Evolutionary conservation across 768 basidiomycete species (phyloP).

Genomic region (Boletus rubroflammeus): DNA sequence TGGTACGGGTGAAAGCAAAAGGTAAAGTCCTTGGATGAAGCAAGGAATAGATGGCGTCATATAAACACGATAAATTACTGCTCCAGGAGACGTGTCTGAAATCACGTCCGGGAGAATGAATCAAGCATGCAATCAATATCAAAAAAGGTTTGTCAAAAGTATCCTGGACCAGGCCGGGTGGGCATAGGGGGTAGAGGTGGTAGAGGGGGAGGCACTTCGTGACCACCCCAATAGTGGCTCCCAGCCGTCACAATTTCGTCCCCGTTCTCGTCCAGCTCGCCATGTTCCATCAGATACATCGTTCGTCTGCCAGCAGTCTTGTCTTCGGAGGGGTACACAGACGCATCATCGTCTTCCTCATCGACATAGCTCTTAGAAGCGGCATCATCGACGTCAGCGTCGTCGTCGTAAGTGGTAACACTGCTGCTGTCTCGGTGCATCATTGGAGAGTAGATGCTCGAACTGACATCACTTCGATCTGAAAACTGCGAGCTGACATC

Average conservation of each 20-base stretch:
- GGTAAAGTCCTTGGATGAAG: not conserved
- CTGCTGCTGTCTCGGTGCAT: slow-evolving; percentile 19
- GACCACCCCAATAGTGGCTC: slow-evolving; percentile 20
- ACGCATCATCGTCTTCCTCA: slow-evolving; percentile 29
- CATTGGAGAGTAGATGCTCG: slow-evolving; percentile 15
- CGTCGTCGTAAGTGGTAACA: slow-evolving; percentile 19
- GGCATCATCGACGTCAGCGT: slow-evolving; percentile 18
- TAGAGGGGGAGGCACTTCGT: slow-evolving; percentile 18
- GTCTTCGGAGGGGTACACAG: slow-evolving; percentile 29
- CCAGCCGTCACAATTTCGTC: slow-evolving; percentile 21
- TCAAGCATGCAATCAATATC: not conserved
- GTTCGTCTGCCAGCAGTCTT: slow-evolving; percentile 34
- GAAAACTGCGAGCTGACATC: slow-evolving; percentile 20
- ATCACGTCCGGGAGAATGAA: slow-evolving; percentile 11
- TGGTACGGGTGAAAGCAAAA: slow-evolving; percentile 6
- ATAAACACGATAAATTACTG: slow-evolving; percentile 33
- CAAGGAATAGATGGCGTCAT: slow-evolving; percentile 12
- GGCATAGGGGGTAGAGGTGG: slow-evolving; percentile 17
- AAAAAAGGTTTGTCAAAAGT: slow-evolving; percentile 19
- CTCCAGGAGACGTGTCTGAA: not conserved
- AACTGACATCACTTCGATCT: slow-evolving; percentile 15
- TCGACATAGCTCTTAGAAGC: slow-evolving; percentile 11
- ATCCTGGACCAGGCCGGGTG: slow-evolving; percentile 24
- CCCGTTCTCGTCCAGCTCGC: slow-evolving; percentile 19
- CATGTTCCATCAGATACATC: slow-evolving; percentile 33